Evolutionary conservation across 2,329 filamentous ascomycete species (phyloP).

Genomic region (Talaromyces atroroseus): DNA sequence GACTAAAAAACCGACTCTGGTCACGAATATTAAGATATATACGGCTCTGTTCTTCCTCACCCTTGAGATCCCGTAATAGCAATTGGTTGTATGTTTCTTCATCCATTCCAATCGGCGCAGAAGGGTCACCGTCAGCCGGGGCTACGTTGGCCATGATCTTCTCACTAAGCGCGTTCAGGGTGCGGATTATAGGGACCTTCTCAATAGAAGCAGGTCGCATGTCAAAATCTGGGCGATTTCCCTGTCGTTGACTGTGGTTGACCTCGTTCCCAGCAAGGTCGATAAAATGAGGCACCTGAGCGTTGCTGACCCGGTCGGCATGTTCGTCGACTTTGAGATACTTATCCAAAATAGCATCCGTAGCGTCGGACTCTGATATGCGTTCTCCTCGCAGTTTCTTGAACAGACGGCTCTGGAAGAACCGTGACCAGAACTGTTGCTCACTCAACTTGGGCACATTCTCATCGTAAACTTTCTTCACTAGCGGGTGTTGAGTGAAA

Average conservation of each 20-base stretch:
- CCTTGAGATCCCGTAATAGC: constrained; percentile 72
- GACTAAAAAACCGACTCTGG: constrained; percentile 74
- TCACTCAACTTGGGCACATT: constrained; percentile 78
- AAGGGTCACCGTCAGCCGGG: constrained; percentile 66
- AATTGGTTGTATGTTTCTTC: constrained; percentile 70
- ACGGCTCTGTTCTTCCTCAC: constrained; percentile 65
- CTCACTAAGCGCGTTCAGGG: constrained; percentile 83
- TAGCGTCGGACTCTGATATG: constrained; percentile 68
- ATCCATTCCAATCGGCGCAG: constrained; percentile 61
- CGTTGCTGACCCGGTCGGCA: constrained; percentile 42
- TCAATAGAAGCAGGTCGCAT: constrained; percentile 72
- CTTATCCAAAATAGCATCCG: constrained; percentile 75
- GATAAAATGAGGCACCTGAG: constrained; percentile 79
- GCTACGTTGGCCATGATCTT: constrained; percentile 88
- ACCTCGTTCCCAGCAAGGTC: constrained; percentile 92
- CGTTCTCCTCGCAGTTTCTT: constrained; percentile 90
- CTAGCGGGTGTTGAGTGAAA: constrained; percentile 84
- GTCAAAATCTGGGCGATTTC: constrained; percentile 82
- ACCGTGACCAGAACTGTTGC: constrained; percentile 83
- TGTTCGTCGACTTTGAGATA: constrained; percentile 71
- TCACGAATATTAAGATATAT: constrained; percentile 85
- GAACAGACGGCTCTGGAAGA: constrained; percentile 84
- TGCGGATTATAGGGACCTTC: constrained; percentile 82
- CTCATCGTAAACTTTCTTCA: constrained; percentile 87
- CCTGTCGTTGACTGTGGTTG: constrained; percentile 79